These are phyloP conservation scores for Penicillium maclennaniae DNA, from an alignment of 495 filamentous ascomycete genomes.

Conservation along the genomic window DNA sequence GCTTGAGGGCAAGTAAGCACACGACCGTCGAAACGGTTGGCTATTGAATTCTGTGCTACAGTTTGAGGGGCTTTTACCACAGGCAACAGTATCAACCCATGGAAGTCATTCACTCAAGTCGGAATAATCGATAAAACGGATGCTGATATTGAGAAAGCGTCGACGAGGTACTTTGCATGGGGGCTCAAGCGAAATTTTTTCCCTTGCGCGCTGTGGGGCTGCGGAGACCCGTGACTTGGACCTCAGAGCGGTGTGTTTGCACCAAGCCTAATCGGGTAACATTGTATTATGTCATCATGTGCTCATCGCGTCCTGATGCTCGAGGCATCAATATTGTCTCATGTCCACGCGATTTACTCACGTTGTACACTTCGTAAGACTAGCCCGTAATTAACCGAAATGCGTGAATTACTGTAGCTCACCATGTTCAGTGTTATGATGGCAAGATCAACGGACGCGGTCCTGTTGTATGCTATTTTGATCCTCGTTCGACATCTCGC, in stretches of 20 bases:
- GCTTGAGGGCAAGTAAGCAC: slow-evolving; percentile 20
- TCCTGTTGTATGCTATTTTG: background rate
- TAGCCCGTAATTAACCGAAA: no score
- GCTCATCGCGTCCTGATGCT: slow-evolving; percentile 2
- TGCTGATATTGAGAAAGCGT: slow-evolving; percentile 18
- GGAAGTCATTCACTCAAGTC: slow-evolving; percentile 10
- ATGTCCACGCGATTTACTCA: no score
- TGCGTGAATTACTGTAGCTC: no score
- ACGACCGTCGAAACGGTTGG: slow-evolving; percentile 20
- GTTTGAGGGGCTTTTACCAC: slow-evolving; percentile 9
- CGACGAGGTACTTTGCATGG: slow-evolving; percentile 4
- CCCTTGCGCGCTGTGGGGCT: slow-evolving; percentile 16
- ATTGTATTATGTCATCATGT: slow-evolving; percentile 20
- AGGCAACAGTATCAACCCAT: slow-evolving; percentile 21
- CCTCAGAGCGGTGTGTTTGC: slow-evolving; percentile 13
- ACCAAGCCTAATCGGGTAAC: slow-evolving; percentile 14
- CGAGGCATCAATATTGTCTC: slow-evolving; percentile 1
- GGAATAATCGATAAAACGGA: slow-evolving; percentile 10
- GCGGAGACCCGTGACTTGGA: slow-evolving; percentile 23
- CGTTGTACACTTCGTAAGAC: no score
- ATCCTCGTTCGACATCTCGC: background rate
- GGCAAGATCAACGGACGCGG: background rate
- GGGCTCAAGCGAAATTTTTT: slow-evolving; percentile 21
- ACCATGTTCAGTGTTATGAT: background rate
- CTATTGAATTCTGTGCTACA: slow-evolving; percentile 16